Conservation (phyloP, 2,329 filamentous ascomycete genomes). For the Ascochyta lentis region DNA sequence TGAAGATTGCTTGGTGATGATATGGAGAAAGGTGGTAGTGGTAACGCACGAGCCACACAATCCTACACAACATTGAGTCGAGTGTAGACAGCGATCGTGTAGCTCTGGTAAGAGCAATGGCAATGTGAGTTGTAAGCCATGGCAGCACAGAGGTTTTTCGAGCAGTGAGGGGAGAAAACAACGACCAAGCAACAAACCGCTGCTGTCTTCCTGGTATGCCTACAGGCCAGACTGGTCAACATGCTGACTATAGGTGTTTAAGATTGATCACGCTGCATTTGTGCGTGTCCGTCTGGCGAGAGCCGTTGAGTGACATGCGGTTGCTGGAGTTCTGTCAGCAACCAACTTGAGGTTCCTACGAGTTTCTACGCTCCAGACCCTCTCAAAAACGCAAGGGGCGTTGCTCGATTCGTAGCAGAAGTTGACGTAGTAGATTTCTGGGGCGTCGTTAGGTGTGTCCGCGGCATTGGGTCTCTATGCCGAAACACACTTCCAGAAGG, state of each 20-base stretch:
- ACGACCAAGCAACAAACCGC: too few relatives aligned
- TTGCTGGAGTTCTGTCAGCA: not conserved
- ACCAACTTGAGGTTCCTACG: too few relatives aligned
- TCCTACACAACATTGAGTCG: not conserved
- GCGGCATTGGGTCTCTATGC: not conserved
- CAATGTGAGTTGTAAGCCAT: not conserved
- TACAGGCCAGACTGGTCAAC: too few relatives aligned
- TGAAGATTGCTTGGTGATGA: not conserved
- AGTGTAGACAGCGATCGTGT: not conserved
- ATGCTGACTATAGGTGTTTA: too few relatives aligned
- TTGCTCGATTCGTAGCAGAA: not conserved
- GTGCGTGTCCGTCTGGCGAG: too few relatives aligned
- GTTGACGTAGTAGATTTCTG: not conserved
- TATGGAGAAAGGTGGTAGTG: not conserved
- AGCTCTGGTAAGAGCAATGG: not conserved
- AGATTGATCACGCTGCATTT: too few relatives aligned
- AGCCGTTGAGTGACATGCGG: too few relatives aligned
- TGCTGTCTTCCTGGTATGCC: too few relatives aligned
- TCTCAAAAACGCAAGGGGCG: not conserved
- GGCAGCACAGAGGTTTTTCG: not conserved
- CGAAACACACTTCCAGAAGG: slow-evolving; percentile 34
- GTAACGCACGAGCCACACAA: not conserved
- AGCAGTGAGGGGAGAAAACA: too few relatives aligned
- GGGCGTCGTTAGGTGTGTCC: not conserved
- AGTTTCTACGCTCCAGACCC: not conserved